Evolutionary conservation across 345 rosid genomes (phyloP).

Genomic region (Euphorbia pulcherrima): DNA sequence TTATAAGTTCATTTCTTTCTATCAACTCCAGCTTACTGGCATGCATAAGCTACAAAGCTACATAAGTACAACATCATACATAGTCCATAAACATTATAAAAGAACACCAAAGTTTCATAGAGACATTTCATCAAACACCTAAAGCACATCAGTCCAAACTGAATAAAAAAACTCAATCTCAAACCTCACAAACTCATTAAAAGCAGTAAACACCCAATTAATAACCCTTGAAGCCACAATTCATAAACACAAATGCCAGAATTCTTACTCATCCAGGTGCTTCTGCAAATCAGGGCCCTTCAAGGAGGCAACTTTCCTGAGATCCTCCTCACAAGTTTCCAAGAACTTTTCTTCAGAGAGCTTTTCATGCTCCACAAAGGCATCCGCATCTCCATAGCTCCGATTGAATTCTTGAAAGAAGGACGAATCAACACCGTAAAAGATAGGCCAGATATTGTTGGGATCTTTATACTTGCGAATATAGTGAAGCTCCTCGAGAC

Average conservation of each 20-base stretch:
- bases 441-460: constrained; percentile 1
- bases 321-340: neutral
- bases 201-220: too few species aligned
- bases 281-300: neutral
- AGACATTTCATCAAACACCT: neutral
- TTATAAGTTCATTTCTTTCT: too few species aligned
- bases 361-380: neutral
- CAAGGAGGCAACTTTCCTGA: constrained; percentile 1
- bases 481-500: constrained; percentile 10
- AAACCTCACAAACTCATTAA: neutral
- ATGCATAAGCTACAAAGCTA: too few species aligned
- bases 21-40: too few species aligned
- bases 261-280: constrained; percentile 2
- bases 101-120: neutral
- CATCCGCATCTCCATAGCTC: constrained; percentile 8
- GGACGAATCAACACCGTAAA: constrained; percentile 7
- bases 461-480: neutral
- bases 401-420: neutral
- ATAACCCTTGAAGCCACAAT: too few species aligned
- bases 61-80: neutral
- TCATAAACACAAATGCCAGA: neutral
- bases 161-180: neutral
- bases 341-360: neutral
- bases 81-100: neutral
- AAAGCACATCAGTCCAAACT: neutral